Conservation (phyloP, 2,329 filamentous ascomycete species). For the Aspergillus sp. region DNA sequence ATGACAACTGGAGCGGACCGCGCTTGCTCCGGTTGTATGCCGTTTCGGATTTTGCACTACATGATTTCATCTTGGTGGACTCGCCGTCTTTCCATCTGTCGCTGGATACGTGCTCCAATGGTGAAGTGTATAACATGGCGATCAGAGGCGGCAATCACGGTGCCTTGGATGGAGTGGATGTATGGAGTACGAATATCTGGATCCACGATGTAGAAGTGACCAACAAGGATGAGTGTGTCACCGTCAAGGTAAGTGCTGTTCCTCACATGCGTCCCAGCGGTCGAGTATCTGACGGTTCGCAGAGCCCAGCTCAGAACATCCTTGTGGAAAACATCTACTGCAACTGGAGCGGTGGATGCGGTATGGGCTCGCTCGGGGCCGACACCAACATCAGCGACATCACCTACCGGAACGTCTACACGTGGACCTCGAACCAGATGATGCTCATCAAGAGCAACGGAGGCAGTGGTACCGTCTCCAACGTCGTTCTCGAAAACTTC, state of each 20-base stretch:
- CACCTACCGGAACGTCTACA: slow-evolving; percentile 57
- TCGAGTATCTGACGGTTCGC: not conserved
- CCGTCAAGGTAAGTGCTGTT: slow-evolving; percentile 45
- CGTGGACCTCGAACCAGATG: slow-evolving; percentile 58
- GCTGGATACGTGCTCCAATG: slow-evolving; percentile 50
- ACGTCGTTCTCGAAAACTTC: slow-evolving; percentile 56
- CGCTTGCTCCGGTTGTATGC: slow-evolving; percentile 48
- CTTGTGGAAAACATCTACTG: slow-evolving; percentile 61
- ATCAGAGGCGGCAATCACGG: slow-evolving; percentile 53
- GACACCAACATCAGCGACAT: slow-evolving; percentile 45
- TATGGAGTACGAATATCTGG: slow-evolving; percentile 55
- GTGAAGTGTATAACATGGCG: slow-evolving; percentile 56
- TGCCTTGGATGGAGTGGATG: slow-evolving; percentile 56
- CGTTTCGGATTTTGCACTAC: slow-evolving; percentile 47
- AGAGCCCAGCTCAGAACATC: slow-evolving; percentile 52
- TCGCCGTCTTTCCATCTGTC: slow-evolving; percentile 51
- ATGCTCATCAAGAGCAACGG: slow-evolving; percentile 62
- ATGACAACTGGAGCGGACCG: slow-evolving; percentile 41
- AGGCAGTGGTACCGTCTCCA: slow-evolving; percentile 51
- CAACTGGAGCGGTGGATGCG: slow-evolving; percentile 60
- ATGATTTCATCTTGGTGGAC: slow-evolving; percentile 51
- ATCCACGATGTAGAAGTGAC: slow-evolving; percentile 59
- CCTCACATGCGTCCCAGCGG: not conserved
- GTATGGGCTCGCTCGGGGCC: slow-evolving; percentile 54
- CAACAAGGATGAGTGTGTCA: slow-evolving; percentile 62